phyloP scores from a whole-genome alignment of 2,329 filamentous ascomycete species.

The Alternaria arborescens region DNA sequence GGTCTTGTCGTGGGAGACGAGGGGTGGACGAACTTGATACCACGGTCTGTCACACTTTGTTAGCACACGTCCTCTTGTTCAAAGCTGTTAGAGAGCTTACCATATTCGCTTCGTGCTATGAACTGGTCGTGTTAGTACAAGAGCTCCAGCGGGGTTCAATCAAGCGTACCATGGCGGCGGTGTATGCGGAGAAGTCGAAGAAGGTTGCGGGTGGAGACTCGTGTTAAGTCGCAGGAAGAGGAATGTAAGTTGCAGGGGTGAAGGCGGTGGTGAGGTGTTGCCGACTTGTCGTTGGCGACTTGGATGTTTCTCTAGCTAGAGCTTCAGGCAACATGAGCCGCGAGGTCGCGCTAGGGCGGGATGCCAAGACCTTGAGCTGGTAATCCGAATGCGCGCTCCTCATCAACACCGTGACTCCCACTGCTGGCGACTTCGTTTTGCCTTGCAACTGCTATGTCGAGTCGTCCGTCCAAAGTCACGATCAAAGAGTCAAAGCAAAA shows the following conservation, averaged over 20 bases:
- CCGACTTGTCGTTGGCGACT: slow-evolving; percentile 21
- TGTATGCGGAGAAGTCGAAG: slow-evolving; percentile 12
- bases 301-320: slow-evolving; percentile 34
- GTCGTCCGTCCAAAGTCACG: fast-evolving
- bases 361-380: slow-evolving; percentile 28
- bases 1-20: slow-evolving; percentile 17
- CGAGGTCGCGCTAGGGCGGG: slow-evolving; percentile 26
- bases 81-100: slow-evolving; percentile 62
- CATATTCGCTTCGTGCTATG: slow-evolving; percentile 99
- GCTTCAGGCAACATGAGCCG: slow-evolving; percentile 41
- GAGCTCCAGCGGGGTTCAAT: slow-evolving; percentile 40
- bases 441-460: too few relatives aligned
- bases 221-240: background rate
- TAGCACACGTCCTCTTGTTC: slow-evolving; percentile 24
- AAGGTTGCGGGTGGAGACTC: background rate
- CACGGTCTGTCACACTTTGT: slow-evolving; percentile 74
- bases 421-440: background rate
- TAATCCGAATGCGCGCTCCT: background rate
- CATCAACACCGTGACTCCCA: background rate
- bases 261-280: slow-evolving; percentile 6
- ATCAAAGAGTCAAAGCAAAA: too few relatives aligned
- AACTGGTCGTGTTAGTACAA: slow-evolving; percentile 65
- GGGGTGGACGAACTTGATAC: slow-evolving; percentile 80
- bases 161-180: slow-evolving; percentile 45
- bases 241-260: background rate